Conservation (phyloP, 1,139 yeast genomes). For the Protomyces inundatus region DNA sequence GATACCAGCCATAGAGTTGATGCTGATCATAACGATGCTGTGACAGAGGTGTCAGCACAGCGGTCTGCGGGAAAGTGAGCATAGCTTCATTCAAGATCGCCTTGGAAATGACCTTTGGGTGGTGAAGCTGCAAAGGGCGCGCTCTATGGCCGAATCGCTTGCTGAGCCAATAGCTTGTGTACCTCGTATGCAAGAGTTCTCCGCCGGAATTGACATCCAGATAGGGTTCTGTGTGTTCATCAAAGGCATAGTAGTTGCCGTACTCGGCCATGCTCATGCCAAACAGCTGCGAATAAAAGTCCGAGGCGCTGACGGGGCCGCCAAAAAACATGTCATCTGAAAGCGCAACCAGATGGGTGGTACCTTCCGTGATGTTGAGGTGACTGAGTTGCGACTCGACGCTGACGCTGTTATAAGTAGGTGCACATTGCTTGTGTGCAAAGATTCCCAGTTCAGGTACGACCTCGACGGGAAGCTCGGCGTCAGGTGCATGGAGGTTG, state of each 20-base stretch:
- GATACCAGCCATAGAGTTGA: conserved; percentile 1
- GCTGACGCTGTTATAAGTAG: conserved; percentile 1
- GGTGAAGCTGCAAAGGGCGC: neutral
- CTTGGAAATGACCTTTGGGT: neutral
- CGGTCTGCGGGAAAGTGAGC: neutral
- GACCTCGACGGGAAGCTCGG: neutral
- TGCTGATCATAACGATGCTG: conserved; percentile 1
- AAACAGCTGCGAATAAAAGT: neutral
- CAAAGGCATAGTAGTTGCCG: neutral
- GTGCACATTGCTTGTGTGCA: neutral
- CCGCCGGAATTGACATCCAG: neutral
- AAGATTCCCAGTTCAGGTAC: neutral
- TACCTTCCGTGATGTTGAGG: neutral
- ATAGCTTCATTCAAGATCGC: conserved; percentile 1
- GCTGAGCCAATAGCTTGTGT: neutral
- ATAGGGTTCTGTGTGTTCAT: neutral
- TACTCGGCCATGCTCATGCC: neutral
- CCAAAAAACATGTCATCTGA: conserved; percentile 14
- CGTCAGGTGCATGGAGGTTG: neutral
- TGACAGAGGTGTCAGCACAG: conserved; percentile 1
- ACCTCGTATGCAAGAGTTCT: neutral
- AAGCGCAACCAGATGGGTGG: neutral
- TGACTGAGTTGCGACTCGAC: conserved; percentile 1
- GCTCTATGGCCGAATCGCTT: neutral
- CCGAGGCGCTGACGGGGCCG: neutral